A percentile compares a stretch with the other conserved stretches of the same genome.
phyloP scores from a whole-genome alignment of 2,329 filamentous ascomycete species.

The Ceratocystis ficicola region DNA sequence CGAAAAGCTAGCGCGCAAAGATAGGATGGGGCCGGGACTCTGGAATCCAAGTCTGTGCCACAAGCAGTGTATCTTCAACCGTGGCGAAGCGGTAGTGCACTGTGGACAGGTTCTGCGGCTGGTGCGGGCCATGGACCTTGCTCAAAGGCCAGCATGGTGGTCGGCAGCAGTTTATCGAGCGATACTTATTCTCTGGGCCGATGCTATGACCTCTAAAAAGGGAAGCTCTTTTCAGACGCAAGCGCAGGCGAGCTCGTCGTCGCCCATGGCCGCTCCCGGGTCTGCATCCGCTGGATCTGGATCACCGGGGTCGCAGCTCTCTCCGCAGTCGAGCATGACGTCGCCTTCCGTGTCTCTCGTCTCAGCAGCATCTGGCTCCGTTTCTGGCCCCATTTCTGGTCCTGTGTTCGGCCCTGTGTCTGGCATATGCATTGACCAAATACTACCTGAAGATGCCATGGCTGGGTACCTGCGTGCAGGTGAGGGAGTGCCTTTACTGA shows the following conservation, averaged over 20 bases:
- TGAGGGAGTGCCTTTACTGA: constrained; percentile 30
- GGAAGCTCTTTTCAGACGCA: background rate
- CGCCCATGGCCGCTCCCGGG: background rate
- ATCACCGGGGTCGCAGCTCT: constrained; percentile 15
- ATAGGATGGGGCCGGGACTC: constrained; percentile 38
- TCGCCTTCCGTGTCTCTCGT: constrained; percentile 2
- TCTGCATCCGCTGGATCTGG: background rate
- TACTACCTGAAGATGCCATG: constrained; percentile 31
- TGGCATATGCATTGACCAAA: constrained; percentile 32
- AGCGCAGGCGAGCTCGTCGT: background rate
- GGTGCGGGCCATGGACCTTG: constrained; percentile 46
- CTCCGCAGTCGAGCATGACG: constrained; percentile 6
- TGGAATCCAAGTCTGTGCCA: constrained; percentile 44
- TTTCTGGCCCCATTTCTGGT: background rate
- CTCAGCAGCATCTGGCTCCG: constrained; percentile 12
- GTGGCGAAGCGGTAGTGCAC: constrained; percentile 53
- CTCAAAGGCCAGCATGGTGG: constrained; percentile 58
- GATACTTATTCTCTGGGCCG: constrained; percentile 49
- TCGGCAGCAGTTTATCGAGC: constrained; percentile 57
- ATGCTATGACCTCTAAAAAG: constrained; percentile 34
- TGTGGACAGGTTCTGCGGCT: constrained; percentile 55
- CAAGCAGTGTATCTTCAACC: constrained; percentile 50
- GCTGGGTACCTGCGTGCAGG: constrained; percentile 33
- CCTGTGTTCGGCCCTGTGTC: constrained; percentile 5
- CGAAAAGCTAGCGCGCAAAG: constrained; percentile 51